phyloP scores from a whole-genome alignment of 2,329 filamentous ascomycete species.

The Fusarium aywerte region DNA sequence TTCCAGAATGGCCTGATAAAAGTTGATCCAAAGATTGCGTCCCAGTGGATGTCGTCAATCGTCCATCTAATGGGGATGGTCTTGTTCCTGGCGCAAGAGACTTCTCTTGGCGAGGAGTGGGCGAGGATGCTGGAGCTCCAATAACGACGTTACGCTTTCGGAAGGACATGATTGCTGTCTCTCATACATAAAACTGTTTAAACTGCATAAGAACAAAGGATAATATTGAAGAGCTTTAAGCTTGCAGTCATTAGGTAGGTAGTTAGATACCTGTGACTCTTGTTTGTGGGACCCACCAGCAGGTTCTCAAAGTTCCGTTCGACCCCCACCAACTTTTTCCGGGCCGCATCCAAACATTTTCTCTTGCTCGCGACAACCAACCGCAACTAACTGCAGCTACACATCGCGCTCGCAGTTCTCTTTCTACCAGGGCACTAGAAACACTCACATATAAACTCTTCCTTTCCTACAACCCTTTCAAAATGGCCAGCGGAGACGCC shows the following conservation, averaged over 20 bases:
- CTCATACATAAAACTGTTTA: not conserved
- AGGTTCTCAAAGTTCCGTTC: slow-evolving; percentile 8
- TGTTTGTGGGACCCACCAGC: slow-evolving; percentile 25
- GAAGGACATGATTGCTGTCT: slow-evolving; percentile 61
- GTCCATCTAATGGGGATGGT: slow-evolving; percentile 88
- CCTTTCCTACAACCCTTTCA: slow-evolving; percentile 2
- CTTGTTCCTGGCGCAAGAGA: slow-evolving; percentile 66
- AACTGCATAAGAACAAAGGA: not conserved
- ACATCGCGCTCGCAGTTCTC: too few species aligned
- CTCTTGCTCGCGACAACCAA: slow-evolving; percentile 27
- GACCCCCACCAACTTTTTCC: slow-evolving; percentile 41
- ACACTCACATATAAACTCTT: not conserved
- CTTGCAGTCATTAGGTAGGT: not conserved
- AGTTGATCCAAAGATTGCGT: slow-evolving; percentile 86
- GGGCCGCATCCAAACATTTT: slow-evolving; percentile 40
- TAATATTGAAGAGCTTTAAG: not conserved
- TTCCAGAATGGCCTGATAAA: slow-evolving; percentile 85
- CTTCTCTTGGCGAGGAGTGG: slow-evolving; percentile 48
- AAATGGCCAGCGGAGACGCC: slow-evolving; percentile 72
- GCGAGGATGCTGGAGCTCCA: slow-evolving; percentile 44
- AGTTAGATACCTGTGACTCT: not conserved
- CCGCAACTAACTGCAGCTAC: not conserved
- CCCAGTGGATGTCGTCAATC: slow-evolving; percentile 90
- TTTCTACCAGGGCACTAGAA: not conserved
- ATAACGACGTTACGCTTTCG: slow-evolving; percentile 67